Base-by-base conservation (phyloP, 2,329 filamentous ascomycete genomes). In the Fusarium algeriense region DNA sequence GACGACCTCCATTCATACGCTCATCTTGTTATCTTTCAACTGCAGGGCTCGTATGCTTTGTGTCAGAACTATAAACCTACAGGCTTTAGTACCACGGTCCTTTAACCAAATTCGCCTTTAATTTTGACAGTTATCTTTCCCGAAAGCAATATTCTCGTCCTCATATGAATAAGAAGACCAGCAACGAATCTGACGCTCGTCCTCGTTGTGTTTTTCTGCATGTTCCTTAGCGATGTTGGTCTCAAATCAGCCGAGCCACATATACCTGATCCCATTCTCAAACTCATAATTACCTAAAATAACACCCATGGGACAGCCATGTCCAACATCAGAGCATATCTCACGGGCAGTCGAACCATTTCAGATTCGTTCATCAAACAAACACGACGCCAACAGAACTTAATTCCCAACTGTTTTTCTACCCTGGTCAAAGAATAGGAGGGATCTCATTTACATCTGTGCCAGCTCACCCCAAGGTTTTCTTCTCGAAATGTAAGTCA, bases 301-400 rank as follows among this genome's bases (percentile, higher is more conserved):
- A 50, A 45, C 41, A 49, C 56, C 34, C 52, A 50, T 67, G 61
- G 41, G 57, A 50, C 49, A 57, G 40, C 49, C 56, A 52, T 48
- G 43, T 49, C 45, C 26, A 72, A 71, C 59, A 73, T 75, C 74
- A 66, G 69, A 74, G 70, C 74, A 75, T 75, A 56, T 67, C 41
- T 60, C 37, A 30, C 50, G 45, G n/a, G 30, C 41, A 60, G 62
- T 76, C 70, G 73, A 76, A 73, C 67, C 70, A 76, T 73, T 64
- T 48, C 44, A 61, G 59, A 68, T 59, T 32, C 34, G 43, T 41
- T 67, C 57, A 61, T 67, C 55, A 63, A 63, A 66, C 64, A 70
- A 49, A 57, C 53, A 63, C 56, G 54, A 59, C 49, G 44, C 54
- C 74, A 75, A 74, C 70, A 73, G 69, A 75, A 68, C 34, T 41